Evolutionary conservation across 306 rosid species (phyloP), one percentile per base, ranked within the genome.

Genomic region (Rubus idaeus): DNA sequence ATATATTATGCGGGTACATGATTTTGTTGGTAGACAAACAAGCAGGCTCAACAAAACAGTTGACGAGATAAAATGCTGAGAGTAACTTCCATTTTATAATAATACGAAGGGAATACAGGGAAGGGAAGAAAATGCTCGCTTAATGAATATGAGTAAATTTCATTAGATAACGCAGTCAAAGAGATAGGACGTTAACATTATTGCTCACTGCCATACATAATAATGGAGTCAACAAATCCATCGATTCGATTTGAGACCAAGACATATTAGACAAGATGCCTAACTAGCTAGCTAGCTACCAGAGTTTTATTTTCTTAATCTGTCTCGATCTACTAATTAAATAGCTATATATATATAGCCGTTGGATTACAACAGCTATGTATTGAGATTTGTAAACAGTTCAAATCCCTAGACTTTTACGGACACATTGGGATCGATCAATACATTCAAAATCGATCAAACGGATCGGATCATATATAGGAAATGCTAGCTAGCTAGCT

Each of bases 381-480:
- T 56, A 5, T 78, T 79, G 84, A 65, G 71, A 81, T 74, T 81
- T 88, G 84, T 23, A 45, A 45, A 10, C 35, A 78, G 87, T 82
- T 70, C 76, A 73, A 23, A 41, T 18, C 40, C 74, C 70, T 78
- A 69, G 84, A 88, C 88, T 66, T 82, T 74, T 65, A 17, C 52
- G 60, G 26, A 23, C 73, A 23, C 69, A 69, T 81, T 82, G 82
- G 86, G 85, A 23, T 23, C 26, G 26, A 23, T 23, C 1, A 23
- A 23, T 23, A 23, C 26, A 23, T 23, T 23, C 26, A 23, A 23
- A 23, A 23, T 23, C 26, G 26, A 23, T 23, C 26, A 23, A 23
- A 23, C 26, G 26, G 26, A 23, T 23, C 26, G 26, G 26, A 23
- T 23, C 26, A 23, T 23, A 23, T 23, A 23, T 23, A 23, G 26